Evolutionary conservation across 2,329 filamentous ascomycete genomes (phyloP).

Genomic region (Atkinsonella hypoxylon): DNA sequence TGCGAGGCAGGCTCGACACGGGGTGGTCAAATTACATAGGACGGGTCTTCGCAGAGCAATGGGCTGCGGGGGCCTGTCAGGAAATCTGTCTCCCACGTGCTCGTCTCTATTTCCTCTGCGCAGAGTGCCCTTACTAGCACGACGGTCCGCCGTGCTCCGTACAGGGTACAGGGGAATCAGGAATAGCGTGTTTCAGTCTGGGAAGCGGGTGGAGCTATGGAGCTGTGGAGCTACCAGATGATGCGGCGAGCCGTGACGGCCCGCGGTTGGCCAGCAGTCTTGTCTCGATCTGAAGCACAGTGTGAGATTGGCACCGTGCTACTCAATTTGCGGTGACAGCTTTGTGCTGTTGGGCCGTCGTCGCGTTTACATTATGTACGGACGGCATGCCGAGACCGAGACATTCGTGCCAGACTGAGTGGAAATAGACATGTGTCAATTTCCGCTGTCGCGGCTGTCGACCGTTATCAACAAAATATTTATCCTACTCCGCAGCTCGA

Average conservation of each 20-base stretch:
- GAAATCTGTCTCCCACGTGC: too few relatives aligned
- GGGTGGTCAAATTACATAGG: too few relatives aligned
- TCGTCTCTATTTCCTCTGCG: too few relatives aligned
- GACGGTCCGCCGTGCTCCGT: too few relatives aligned
- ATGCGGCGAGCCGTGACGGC: neutral
- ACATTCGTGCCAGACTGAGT: neutral
- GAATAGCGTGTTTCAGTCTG: slow-evolving; percentile 2
- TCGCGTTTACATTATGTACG: neutral
- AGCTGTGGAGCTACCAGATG: too few relatives aligned
- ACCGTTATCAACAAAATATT: too few relatives aligned
- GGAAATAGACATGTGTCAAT: neutral
- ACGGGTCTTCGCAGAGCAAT: too few relatives aligned
- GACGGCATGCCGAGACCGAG: neutral
- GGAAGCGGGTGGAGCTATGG: neutral
- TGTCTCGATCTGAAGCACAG: neutral
- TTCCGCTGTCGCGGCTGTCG: neutral
- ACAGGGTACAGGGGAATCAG: neutral
- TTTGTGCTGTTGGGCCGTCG: neutral
- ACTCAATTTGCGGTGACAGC: neutral
- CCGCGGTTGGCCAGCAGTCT: neutral
- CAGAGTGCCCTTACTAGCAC: too few relatives aligned
- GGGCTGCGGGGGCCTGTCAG: too few relatives aligned
- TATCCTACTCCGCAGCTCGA: too few relatives aligned
- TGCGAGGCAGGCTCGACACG: too few relatives aligned
- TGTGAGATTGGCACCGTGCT: neutral